These are phyloP conservation scores for Nyctanthes arbortristis DNA, from an alignment of 257 asterid genomes.

Conservation along the genomic window DNA sequence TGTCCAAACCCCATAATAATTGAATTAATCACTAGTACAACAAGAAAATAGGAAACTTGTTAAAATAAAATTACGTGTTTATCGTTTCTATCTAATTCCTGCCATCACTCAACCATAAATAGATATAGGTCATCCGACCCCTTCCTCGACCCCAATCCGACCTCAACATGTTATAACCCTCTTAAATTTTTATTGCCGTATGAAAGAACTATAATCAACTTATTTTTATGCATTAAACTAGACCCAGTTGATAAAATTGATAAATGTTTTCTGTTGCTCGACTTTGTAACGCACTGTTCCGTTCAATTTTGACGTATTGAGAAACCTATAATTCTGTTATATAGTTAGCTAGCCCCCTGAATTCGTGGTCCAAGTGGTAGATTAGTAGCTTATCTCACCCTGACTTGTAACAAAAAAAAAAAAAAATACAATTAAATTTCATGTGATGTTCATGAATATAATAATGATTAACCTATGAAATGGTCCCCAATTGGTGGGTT, in stretches of 20 bases:
- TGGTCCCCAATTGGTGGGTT: neutral
- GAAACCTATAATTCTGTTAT: no score
- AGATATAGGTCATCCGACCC: neutral
- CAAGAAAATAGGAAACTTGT: neutral
- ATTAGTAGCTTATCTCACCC: neutral
- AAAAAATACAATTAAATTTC: no score
- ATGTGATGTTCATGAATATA: neutral
- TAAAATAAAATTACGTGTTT: neutral
- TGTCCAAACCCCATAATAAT: neutral
- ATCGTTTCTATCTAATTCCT: neutral
- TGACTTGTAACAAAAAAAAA: neutral
- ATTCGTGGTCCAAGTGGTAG: neutral
- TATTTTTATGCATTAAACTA: no score
- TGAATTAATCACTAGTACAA: neutral
- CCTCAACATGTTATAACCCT: no score
- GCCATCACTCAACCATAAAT: neutral
- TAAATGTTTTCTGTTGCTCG: no score
- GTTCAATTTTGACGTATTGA: no score
- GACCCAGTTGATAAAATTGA: no score
- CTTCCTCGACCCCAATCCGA: no score
- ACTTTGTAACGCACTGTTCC: no score
- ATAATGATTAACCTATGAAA: neutral
- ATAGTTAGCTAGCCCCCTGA: no score
- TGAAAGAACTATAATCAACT: no score
- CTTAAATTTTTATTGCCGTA: no score